Conservation (phyloP, 129 eudicot species). For the Tanacetum coccineum region DNA sequence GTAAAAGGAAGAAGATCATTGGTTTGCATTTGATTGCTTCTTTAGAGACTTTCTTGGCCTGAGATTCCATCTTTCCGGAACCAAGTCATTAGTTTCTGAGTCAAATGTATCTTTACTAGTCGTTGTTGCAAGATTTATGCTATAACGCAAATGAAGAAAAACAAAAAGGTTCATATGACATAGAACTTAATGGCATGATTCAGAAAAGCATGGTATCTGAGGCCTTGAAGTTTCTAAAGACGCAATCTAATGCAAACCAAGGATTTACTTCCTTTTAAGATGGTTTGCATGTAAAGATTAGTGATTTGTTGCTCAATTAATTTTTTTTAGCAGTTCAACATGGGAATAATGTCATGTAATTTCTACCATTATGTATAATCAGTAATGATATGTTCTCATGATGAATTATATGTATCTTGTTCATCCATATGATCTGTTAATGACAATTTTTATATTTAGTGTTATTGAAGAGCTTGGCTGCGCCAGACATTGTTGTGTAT, state of each 20-base stretch:
- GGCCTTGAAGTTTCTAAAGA: conserved; percentile 22
- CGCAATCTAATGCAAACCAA: conserved; percentile 17
- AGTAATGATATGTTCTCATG: too few species aligned
- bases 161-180: conserved; percentile 12
- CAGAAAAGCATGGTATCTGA: conserved; percentile 16
- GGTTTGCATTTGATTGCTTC: conserved; percentile 14
- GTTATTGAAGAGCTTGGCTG: too few species aligned
- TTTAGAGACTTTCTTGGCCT: conserved; percentile 21
- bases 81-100: conserved; percentile 14
- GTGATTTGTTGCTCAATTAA: too few species aligned
- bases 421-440: too few species aligned
- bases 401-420: too few species aligned
- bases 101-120: conserved; percentile 19
- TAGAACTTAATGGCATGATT: conserved; percentile 24
- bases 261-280: not conserved
- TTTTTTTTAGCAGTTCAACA: too few species aligned
- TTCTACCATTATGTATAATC: too few species aligned
- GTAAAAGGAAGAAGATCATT: not conserved
- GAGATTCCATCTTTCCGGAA: conserved; percentile 6
- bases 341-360: too few species aligned
- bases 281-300: not conserved
- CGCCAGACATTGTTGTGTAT: too few species aligned
- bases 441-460: too few species aligned
- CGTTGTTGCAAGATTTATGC: not conserved
- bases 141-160: not conserved